Evolutionary conservation across 768 basidiomycete species (phyloP), one percentile per base, ranked within the genome.

Genomic region (Kwoniella shandongensis): DNA sequence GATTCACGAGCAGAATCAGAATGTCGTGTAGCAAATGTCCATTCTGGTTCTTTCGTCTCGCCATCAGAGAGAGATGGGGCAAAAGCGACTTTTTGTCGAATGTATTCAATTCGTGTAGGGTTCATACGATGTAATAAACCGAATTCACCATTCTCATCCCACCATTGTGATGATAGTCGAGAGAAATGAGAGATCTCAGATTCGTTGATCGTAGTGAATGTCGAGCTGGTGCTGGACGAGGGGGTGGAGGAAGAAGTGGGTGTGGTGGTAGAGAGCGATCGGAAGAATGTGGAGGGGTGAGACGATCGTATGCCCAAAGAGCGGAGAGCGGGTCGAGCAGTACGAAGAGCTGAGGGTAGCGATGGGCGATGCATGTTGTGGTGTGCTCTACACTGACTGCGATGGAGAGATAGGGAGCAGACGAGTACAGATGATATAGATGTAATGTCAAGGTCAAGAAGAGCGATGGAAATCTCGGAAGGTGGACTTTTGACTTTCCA

Each of bases 71-170:
- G 45, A n/a, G 50, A 46, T 1, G 51, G 29, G 25, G 38, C 36
- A 10, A 63, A 47, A 13, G 63, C 65, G 5, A 79, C 63, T 48
- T 76, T 75, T 30, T 76, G 70, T 10, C 76, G 82, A 27, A 99
- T 82, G 75, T 91, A 96, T 53, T 84, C 83, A 67, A 92, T 82
- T 39, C 96, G 81, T 11, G 86, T 82, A 1, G 92, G 91, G 78
- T 99, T 99, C 94, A 99, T 97, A 69, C 84, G 84, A 72, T 98
- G 96, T 30, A 99, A 78, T 35, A 91, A 79, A 2, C 79, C 81
- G 73, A 94, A 93, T 75, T 97, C 93, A 65, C 94, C 93, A 18
- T 81, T 83, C 71, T 94, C 90, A 76, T 93, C 86, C 92, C 93
- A 97, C 93, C 93, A 97, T 69, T 85, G 81, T n/a, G 87, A 85